Evolutionary conservation across 2,329 filamentous ascomycete species (phyloP).

Genomic region (Xylaria sp.): DNA sequence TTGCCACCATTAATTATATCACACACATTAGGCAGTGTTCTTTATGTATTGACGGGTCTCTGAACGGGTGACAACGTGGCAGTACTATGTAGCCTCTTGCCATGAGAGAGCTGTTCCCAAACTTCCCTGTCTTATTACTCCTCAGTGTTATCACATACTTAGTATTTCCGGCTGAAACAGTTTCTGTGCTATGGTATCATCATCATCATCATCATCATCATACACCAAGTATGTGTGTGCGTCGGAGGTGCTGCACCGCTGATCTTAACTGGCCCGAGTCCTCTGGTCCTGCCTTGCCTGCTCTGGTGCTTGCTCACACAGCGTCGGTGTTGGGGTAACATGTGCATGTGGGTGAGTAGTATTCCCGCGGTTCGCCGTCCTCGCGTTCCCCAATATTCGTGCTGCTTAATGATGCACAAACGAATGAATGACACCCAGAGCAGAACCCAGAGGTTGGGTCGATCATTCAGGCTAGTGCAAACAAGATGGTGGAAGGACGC

Average conservation of each 20-base stretch:
- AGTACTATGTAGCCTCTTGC: conserved; percentile 8
- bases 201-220: conserved; percentile 23
- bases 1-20: conserved; percentile 15
- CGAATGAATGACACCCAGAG: conserved; percentile 5
- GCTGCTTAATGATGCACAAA: conserved; percentile 28
- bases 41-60: too few relatives aligned
- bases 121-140: not conserved
- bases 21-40: not conserved
- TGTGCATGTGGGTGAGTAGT: conserved; percentile 28
- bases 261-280: conserved; percentile 34
- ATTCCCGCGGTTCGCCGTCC: conserved; percentile 27
- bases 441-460: too few relatives aligned
- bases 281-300: too few relatives aligned
- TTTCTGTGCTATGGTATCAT: conserved; percentile 28
- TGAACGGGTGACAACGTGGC: not conserved
- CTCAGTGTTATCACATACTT: conserved; percentile 16
- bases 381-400: conserved; percentile 18
- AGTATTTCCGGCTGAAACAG: conserved; percentile 34
- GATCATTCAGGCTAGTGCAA: conserved; percentile 8
- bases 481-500: not conserved
- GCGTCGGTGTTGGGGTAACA: conserved; percentile 26
- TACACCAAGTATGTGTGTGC: conserved; percentile 1
- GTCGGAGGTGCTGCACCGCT: conserved; percentile 31
- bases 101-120: conserved; percentile 13
- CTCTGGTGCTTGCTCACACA: conserved; percentile 17